These are phyloP conservation scores for Helicocarpus griseus DNA, from an alignment of 2,329 filamentous ascomycete species.

Conservation along the genomic window DNA sequence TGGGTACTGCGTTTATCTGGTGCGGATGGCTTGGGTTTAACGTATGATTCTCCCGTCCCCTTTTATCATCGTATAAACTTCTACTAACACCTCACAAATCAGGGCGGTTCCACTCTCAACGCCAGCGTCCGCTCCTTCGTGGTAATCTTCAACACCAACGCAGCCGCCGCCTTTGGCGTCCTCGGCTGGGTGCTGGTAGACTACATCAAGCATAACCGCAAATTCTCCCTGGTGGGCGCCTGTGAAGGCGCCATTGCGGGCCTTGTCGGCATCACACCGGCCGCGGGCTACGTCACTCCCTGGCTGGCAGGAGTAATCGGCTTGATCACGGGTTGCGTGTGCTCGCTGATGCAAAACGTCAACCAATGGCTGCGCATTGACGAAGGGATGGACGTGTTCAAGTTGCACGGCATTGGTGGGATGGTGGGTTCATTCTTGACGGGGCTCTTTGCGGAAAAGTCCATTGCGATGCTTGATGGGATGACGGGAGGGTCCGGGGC, in stretches of 20 bases:
- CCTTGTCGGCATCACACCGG: constrained; percentile 52
- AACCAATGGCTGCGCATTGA: constrained; percentile 48
- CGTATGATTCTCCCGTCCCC: constrained; percentile 15
- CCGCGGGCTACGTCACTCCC: constrained; percentile 43
- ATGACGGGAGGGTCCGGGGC: constrained; percentile 37
- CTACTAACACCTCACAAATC: neutral
- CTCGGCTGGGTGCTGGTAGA: constrained; percentile 47
- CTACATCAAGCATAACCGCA: constrained; percentile 42
- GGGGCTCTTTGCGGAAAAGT: constrained; percentile 44
- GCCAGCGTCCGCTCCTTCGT: constrained; percentile 45
- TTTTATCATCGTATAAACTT: neutral
- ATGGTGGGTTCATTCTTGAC: constrained; percentile 50
- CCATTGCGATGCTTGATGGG: constrained; percentile 40
- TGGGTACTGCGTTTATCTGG: constrained; percentile 49
- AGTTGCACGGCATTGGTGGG: constrained; percentile 49
- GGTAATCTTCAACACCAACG: constrained; percentile 50
- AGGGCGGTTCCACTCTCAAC: constrained; percentile 46
- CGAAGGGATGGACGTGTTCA: constrained; percentile 52
- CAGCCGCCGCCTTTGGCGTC: constrained; percentile 45
- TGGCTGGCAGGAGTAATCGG: constrained; percentile 49
- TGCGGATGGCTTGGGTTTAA: constrained; percentile 51
- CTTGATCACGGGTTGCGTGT: constrained; percentile 45
- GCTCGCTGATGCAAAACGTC: constrained; percentile 40
- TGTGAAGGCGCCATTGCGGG: constrained; percentile 51
- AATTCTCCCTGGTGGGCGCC: constrained; percentile 47